A percentile compares a stretch with the other conserved stretches of the same genome.
phyloP scores from a whole-genome alignment of 306 rosid genomes.

The Fagus sylvatica region DNA sequence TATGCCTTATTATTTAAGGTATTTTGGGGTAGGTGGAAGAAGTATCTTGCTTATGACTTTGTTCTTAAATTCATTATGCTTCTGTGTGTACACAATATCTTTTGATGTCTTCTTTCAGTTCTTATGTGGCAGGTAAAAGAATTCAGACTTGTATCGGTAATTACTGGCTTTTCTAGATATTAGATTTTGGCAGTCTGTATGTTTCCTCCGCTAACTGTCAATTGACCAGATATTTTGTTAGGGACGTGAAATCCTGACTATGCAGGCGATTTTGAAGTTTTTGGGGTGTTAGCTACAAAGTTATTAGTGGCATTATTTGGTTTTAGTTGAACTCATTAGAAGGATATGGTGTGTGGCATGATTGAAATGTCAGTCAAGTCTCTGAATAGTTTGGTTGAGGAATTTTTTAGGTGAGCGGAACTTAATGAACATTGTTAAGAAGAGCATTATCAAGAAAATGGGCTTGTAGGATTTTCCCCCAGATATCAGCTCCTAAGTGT shows the following conservation, averaged over 20 bases:
- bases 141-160: slow-evolving; percentile 27
- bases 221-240: slow-evolving; percentile 39
- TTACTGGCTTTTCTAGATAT: slow-evolving; percentile 27
- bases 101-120: slow-evolving; percentile 46
- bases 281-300: too few relatives aligned
- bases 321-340: background rate
- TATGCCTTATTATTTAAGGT: slow-evolving; percentile 41
- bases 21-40: slow-evolving; percentile 47
- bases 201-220: slow-evolving; percentile 20
- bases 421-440: background rate
- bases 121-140: slow-evolving; percentile 56
- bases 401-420: background rate
- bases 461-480: background rate
- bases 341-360: background rate
- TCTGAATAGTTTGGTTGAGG: background rate
- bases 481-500: background rate
- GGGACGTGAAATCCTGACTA: too few relatives aligned
- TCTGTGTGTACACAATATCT: background rate
- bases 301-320: too few relatives aligned
- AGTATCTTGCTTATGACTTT: slow-evolving; percentile 16
- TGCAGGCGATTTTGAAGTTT: too few relatives aligned
- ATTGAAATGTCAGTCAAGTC: background rate
- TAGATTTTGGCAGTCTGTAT: slow-evolving; percentile 17
- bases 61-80: slow-evolving; percentile 12
- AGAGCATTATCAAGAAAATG: background rate